phyloP scores from a whole-genome alignment of 2,329 filamentous ascomycete species.

The Ambrosiella xylebori region DNA sequence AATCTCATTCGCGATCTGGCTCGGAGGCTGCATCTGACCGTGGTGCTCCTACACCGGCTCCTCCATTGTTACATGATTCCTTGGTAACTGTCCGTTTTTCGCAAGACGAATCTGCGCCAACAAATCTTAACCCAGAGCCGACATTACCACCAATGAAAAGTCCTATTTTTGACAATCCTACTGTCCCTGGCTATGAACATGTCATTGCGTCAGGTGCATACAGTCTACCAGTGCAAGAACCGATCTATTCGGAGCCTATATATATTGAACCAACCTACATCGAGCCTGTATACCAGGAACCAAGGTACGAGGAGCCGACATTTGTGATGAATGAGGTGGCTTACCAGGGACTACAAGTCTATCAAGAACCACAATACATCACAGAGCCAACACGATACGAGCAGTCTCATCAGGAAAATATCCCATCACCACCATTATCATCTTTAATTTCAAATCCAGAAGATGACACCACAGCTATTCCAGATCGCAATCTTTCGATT shows the following conservation, averaged over 20 bases:
- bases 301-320: neutral
- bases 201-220: neutral
- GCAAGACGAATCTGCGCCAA: neutral
- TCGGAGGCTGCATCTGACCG: slow-evolving; percentile 6
- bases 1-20: slow-evolving; percentile 2
- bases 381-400: neutral
- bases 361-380: neutral
- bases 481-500: neutral
- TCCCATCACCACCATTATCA: neutral
- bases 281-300: slow-evolving; percentile 3
- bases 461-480: neutral
- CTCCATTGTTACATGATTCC: neutral
- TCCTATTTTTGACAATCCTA: slow-evolving; percentile 4
- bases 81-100: neutral
- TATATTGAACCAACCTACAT: neutral
- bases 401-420: neutral
- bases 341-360: neutral
- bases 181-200: slow-evolving; percentile 1
- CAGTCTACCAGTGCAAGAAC: neutral
- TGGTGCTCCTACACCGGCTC: neutral
- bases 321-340: neutral
- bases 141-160: neutral
- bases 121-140: neutral
- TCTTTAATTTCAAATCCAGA: neutral
- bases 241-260: neutral